Evolutionary conservation across 352 stramenopile species (phyloP).

Genomic region (Pythium guiyangense): DNA sequence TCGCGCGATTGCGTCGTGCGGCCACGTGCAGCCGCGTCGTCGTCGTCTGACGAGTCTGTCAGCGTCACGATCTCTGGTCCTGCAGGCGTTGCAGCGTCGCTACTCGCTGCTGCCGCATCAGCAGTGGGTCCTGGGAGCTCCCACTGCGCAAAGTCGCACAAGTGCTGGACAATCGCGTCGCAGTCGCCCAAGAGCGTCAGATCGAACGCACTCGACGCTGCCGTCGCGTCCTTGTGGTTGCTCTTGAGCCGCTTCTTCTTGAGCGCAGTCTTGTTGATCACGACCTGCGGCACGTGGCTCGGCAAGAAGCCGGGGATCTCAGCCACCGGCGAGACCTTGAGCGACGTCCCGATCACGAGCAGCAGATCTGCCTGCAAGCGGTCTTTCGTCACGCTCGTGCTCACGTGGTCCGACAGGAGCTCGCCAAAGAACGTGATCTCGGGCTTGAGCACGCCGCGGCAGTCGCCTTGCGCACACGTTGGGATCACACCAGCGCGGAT

Average conservation of each 20-base stretch:
- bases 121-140: too few species aligned
- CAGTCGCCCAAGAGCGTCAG: slow-evolving; percentile 78
- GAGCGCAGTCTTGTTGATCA: slow-evolving; percentile 89
- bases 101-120: too few species aligned
- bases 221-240: too few species aligned
- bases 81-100: background rate
- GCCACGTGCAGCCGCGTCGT: too few species aligned
- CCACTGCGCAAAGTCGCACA: slow-evolving; percentile 62
- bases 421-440: slow-evolving; percentile 98
- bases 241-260: slow-evolving; percentile 43
- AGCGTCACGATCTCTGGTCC: too few species aligned
- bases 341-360: slow-evolving; percentile 97
- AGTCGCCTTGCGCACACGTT: slow-evolving; percentile 60
- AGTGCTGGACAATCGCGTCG: slow-evolving; percentile 65
- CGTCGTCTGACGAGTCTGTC: background rate
- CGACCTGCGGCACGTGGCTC: slow-evolving; percentile 74
- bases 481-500: slow-evolving; percentile 77
- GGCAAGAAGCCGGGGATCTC: slow-evolving; percentile 85
- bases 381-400: slow-evolving; percentile 66
- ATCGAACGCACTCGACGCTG: slow-evolving; percentile 46
- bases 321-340: slow-evolving; percentile 96
- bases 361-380: slow-evolving; percentile 89
- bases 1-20: too few species aligned
- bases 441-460: slow-evolving; percentile 94
- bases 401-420: slow-evolving; percentile 87